Conservation (phyloP, 2,329 filamentous ascomycete genomes). For the Coleophoma cylindrospora region DNA sequence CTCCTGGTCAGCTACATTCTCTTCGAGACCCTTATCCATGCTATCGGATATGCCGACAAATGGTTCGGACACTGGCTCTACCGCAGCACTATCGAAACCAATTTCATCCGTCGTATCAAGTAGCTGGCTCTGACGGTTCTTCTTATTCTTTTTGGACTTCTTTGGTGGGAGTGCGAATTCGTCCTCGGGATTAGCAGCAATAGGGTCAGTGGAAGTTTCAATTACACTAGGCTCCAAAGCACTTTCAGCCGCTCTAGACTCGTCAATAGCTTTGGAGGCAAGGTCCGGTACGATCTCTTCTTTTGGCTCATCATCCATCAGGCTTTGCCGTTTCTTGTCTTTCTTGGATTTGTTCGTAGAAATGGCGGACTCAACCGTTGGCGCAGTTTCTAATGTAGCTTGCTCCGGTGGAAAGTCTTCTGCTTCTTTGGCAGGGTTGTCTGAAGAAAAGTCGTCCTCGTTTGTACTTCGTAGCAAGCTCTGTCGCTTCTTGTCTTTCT, state of each 20-base stretch:
- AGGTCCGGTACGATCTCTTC: slow-evolving; percentile 3
- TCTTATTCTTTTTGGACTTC: slow-evolving; percentile 13
- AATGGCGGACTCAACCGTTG: slow-evolving; percentile 17
- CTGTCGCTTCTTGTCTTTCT: slow-evolving; percentile 27
- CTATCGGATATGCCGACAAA: no score
- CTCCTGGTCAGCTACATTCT: no score
- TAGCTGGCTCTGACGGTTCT: slow-evolving; percentile 1
- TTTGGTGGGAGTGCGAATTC: neutral
- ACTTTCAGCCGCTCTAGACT: neutral
- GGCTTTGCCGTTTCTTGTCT: slow-evolving; percentile 13
- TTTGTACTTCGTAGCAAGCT: slow-evolving; percentile 1
- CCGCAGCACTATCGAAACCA: no score
- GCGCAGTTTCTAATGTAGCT: neutral
- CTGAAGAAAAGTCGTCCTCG: slow-evolving; percentile 3
- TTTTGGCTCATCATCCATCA: neutral
- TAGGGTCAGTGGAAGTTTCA: neutral
- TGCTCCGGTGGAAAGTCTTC: slow-evolving; percentile 4
- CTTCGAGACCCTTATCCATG: no score
- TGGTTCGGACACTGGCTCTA: no score
- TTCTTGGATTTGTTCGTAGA: slow-evolving; percentile 36
- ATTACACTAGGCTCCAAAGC: neutral
- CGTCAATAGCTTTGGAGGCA: slow-evolving; percentile 8
- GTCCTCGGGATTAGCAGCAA: neutral
- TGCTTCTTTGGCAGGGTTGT: slow-evolving; percentile 5
- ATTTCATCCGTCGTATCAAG: no score